Conservation (phyloP, 73 alveolate genomes). For the Stentor roeselii region DNA sequence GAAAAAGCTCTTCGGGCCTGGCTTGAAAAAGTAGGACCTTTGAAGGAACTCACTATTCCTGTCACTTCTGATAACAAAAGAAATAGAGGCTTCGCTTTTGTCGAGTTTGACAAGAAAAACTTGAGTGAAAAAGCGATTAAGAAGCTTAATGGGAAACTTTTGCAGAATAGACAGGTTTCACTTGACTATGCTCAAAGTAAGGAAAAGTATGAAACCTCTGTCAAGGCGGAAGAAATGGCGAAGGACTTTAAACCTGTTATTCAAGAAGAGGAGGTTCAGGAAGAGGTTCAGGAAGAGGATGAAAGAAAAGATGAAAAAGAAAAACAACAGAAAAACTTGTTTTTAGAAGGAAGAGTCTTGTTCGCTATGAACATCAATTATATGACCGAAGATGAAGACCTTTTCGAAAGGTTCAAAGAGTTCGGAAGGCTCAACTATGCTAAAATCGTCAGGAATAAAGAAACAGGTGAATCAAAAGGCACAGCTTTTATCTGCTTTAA, state of each 20-base stretch:
- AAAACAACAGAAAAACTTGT: not conserved
- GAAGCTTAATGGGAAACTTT: not conserved
- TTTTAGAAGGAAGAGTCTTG: not conserved
- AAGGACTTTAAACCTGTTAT: not conserved
- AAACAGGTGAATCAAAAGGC: conserved; percentile 25
- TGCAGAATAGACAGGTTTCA: conserved; percentile 17
- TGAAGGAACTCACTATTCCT: not conserved
- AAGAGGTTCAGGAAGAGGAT: conserved; percentile 27
- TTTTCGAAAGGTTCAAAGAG: not conserved
- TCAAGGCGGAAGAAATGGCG: not conserved
- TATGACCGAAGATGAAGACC: conserved; percentile 21
- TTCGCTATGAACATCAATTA: not conserved
- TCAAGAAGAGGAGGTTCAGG: not conserved
- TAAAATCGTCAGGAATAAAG: not conserved
- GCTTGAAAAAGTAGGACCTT: conserved; percentile 3
- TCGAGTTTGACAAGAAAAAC: conserved; percentile 13
- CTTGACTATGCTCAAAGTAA: conserved; percentile 10
- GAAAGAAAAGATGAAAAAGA: not conserved
- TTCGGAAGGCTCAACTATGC: conserved; percentile 15
- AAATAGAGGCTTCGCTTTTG: conserved; percentile 23
- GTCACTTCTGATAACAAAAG: not conserved
- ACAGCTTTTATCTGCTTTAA: conserved; percentile 22
- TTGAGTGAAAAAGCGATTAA: conserved; percentile 17
- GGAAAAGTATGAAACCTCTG: not conserved
- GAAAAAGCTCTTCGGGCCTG: not conserved